Conservation (phyloP, 805 yeast genomes). For the Clavispora fructus region DNA sequence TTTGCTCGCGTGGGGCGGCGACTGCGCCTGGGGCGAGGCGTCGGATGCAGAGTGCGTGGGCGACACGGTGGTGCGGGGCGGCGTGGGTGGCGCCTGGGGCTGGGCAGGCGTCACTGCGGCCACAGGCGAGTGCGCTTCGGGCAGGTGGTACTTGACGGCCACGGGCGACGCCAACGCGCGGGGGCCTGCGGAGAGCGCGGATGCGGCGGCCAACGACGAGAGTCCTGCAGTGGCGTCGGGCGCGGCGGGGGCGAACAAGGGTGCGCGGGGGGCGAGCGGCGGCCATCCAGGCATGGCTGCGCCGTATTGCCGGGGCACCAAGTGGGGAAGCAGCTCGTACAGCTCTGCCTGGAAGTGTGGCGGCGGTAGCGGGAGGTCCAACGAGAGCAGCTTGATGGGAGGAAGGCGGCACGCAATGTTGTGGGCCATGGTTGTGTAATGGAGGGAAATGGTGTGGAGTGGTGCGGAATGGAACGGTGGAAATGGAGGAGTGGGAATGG, state of each 20-base stretch:
- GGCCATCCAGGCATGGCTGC: background rate
- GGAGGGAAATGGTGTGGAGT: no score
- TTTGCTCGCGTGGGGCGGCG: conserved; percentile 7
- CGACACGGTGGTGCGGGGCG: background rate
- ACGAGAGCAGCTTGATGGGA: conserved; percentile 29
- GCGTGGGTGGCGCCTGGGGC: background rate
- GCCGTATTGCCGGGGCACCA: conserved; percentile 1
- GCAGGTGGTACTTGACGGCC: background rate
- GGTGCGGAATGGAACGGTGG: no score
- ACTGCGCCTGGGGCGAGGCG: background rate
- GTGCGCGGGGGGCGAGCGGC: background rate
- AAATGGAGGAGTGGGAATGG: background rate
- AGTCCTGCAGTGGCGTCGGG: conserved; percentile 1
- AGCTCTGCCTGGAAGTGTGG: conserved; percentile 1
- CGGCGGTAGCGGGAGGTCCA: conserved; percentile 26
- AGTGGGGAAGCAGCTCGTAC: background rate
- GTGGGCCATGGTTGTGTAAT: conserved; percentile 4
- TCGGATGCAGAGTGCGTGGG: background rate
- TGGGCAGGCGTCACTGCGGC: background rate
- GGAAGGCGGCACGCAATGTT: conserved; percentile 23
- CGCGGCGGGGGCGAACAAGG: background rate
- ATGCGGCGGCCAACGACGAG: background rate
- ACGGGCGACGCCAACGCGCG: background rate
- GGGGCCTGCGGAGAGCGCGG: background rate
- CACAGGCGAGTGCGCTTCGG: background rate